Evolutionary conservation across 2,329 filamentous ascomycete species (phyloP), one percentile per base, ranked within the genome.

Genomic region (Colletotrichum cereale): DNA sequence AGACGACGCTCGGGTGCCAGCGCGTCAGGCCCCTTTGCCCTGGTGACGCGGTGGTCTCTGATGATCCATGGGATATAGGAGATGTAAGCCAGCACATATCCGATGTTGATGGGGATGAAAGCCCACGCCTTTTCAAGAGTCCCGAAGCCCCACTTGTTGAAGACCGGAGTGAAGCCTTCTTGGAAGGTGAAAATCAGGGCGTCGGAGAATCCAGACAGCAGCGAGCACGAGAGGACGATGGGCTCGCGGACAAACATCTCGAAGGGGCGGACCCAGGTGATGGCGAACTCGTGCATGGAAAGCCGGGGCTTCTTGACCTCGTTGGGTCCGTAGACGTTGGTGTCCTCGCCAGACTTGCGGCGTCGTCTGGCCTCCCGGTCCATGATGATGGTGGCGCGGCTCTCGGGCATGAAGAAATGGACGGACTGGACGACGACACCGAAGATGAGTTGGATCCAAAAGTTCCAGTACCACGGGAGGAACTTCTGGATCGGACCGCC

Each of bases 151-250:
- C 88, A 92, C 73, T 91, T 85, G 52, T 83, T 78, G 73, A 90
- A 90, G 5, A 92, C 89, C 0, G 88, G 83, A 2, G 82, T 79
- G 72, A 91, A 91, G 0, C 87, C 89, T 76, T 92, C 88, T 48
- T 92, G 85, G 78, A 91, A 91, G 81, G 89, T 90, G 81, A 91
- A 92, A 76, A 92, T 90, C 53, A 92, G 82, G 0, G 89, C 88
- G 73, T 92, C 90, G 68, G 85, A 87, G 82, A 92, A 91, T 36
- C 90, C 90, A 63, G 85, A 88, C 36, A 92, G 83, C 5, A 91
- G 81, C 12, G 89, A 91, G 2, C 92, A 81, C 55, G 82, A 86
- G 53, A 88, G 81, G 11, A 92, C 90, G 72, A 92, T 92, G 0
- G 90, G 90, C 77, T 92, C 90, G 1, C 85, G 89, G 36, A 89